These are phyloP conservation scores for Stemphylium beticola DNA, from an alignment of 2,329 filamentous ascomycete genomes.

Conservation along the genomic window DNA sequence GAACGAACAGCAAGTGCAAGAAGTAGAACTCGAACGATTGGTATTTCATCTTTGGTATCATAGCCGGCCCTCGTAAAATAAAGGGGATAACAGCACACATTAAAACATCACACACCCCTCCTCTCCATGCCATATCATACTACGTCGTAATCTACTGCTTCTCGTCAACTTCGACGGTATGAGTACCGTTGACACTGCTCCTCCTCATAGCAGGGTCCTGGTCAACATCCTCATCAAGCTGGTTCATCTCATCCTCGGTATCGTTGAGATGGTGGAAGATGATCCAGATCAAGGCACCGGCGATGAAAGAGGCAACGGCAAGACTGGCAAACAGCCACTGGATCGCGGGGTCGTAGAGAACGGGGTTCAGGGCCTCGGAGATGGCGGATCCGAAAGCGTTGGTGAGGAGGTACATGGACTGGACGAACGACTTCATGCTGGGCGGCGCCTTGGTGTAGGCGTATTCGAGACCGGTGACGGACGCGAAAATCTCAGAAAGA, in stretches of 20 bases:
- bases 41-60: slow-evolving; percentile 14
- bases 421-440: slow-evolving; percentile 56
- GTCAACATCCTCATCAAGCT: slow-evolving; percentile 43
- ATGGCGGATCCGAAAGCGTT: slow-evolving; percentile 67
- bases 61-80: slow-evolving; percentile 1
- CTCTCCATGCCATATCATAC: neutral
- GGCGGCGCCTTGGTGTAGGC: slow-evolving; percentile 57
- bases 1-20: neutral
- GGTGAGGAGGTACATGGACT: slow-evolving; percentile 65
- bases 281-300: slow-evolving; percentile 46
- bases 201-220: slow-evolving; percentile 38
- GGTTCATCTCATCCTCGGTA: slow-evolving; percentile 47
- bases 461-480: slow-evolving; percentile 56
- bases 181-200: slow-evolving; percentile 28
- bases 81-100: neutral
- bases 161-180: slow-evolving; percentile 24
- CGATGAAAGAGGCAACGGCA: slow-evolving; percentile 37
- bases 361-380: slow-evolving; percentile 67
- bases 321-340: slow-evolving; percentile 64
- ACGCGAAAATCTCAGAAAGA: slow-evolving; percentile 56
- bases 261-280: slow-evolving; percentile 49
- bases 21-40: neutral
- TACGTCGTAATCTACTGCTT: slow-evolving; percentile 12
- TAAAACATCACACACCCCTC: slow-evolving; percentile 1
- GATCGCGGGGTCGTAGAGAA: slow-evolving; percentile 68